A percentile compares a stretch with the other conserved stretches of the same genome.
Evolutionary conservation across 805 yeast species (phyloP).

Genomic region (Spathaspora hagerdaliae): DNA sequence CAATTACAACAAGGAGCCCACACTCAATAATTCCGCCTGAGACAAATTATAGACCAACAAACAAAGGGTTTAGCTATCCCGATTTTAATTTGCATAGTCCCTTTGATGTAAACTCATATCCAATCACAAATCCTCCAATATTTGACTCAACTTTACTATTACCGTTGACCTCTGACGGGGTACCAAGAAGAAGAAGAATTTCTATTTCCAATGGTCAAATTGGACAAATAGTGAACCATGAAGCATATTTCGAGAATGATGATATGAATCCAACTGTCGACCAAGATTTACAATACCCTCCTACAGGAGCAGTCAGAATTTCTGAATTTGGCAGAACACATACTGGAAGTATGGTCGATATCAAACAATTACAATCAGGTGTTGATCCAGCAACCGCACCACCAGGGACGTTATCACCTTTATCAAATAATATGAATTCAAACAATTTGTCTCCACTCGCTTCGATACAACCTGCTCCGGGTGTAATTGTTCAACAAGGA

Average conservation of each 20-base stretch:
- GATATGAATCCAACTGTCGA: constrained; percentile 1
- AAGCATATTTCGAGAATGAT: constrained; percentile 31
- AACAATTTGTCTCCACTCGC: background rate
- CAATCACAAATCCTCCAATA: constrained; percentile 44
- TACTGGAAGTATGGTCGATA: background rate
- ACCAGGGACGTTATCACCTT: constrained; percentile 1
- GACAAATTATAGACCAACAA: background rate
- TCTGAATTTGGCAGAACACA: background rate
- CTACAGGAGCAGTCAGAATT: background rate
- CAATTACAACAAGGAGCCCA: too few species aligned
- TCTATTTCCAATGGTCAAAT: constrained; percentile 85
- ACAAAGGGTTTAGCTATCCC: background rate
- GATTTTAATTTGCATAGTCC: constrained; percentile 26
- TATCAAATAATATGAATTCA: background rate
- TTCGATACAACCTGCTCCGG: background rate
- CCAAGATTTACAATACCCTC: constrained; percentile 2
- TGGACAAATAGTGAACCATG: constrained; percentile 60
- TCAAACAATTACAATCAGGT: background rate
- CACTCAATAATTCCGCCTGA: background rate
- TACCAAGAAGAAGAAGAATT: constrained; percentile 55
- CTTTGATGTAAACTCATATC: constrained; percentile 38
- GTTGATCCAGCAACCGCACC: background rate
- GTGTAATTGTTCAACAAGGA: background rate
- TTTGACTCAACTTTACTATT: constrained; percentile 40
- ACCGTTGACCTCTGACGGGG: constrained; percentile 28